Percentiles rank a stretch among this genome's conserved stretches.
Conservation (phyloP, 2,329 filamentous ascomycete genomes). For the Aspergillus sp. region DNA sequence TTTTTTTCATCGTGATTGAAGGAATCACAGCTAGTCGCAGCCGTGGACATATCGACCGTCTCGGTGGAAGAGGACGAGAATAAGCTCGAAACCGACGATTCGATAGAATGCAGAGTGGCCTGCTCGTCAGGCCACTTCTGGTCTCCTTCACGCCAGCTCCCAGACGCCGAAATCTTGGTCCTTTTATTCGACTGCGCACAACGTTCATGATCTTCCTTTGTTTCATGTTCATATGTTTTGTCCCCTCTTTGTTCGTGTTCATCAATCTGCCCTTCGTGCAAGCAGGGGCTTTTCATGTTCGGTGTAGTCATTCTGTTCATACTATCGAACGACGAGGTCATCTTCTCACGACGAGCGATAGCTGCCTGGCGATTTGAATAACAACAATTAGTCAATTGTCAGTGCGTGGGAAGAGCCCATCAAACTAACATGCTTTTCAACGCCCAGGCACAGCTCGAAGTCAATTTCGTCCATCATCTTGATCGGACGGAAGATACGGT, state of each 20-base stretch:
- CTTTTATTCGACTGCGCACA: background rate
- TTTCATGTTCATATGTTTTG: background rate
- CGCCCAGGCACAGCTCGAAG: constrained; percentile 13
- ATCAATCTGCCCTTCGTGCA: background rate
- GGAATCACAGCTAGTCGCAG: background rate
- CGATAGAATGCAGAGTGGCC: too few species aligned
- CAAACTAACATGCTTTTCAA: constrained; percentile 10
- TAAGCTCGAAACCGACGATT: too few species aligned
- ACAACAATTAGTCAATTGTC: background rate
- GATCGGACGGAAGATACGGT: background rate
- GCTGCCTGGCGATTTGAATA: background rate
- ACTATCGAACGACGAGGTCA: background rate
- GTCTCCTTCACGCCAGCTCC: background rate
- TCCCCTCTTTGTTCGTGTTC: background rate
- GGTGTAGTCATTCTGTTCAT: background rate
- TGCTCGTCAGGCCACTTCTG: background rate
- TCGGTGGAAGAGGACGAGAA: background rate
- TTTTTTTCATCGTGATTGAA: background rate
- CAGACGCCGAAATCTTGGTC: background rate
- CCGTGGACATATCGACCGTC: background rate
- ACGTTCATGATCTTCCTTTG: background rate
- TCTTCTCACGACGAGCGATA: background rate
- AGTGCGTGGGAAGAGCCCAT: background rate
- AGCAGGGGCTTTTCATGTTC: background rate
- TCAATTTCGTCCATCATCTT: constrained; percentile 15